Conservation (phyloP, 768 basidiomycete genomes). For the Amanita subjunquillea region DNA sequence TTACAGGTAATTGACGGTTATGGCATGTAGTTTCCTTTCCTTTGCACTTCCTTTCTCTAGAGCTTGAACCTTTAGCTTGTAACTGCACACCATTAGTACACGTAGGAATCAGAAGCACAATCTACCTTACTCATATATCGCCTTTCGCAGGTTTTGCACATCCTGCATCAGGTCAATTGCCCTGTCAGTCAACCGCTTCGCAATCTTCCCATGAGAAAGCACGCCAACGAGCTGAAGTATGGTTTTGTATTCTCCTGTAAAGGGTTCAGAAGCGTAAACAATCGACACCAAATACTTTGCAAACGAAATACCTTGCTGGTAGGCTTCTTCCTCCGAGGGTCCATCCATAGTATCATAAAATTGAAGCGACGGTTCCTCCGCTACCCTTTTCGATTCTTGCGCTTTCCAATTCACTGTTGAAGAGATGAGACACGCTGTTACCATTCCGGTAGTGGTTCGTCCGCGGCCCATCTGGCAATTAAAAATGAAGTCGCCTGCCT, state of each 20-base stretch:
- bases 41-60: slow-evolving; percentile 72
- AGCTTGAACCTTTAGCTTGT: slow-evolving; percentile 84
- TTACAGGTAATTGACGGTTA: slow-evolving; percentile 85
- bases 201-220: slow-evolving; percentile 83
- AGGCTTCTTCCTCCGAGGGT: slow-evolving; percentile 80
- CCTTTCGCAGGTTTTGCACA: slow-evolving; percentile 92
- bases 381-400: slow-evolving; percentile 26
- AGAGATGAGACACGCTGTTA: slow-evolving; percentile 79
- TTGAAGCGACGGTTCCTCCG: slow-evolving; percentile 24
- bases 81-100: slow-evolving; percentile 33
- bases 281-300: not conserved
- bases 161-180: slow-evolving; percentile 92
- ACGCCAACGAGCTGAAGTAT: slow-evolving; percentile 92
- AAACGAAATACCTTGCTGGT: slow-evolving; percentile 57
- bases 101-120: not conserved
- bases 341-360: slow-evolving; percentile 70
- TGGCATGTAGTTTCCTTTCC: slow-evolving; percentile 58
- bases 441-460: slow-evolving; percentile 94
- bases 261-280: not conserved
- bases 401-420: slow-evolving; percentile 54
- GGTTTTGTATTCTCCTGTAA: slow-evolving; percentile 91
- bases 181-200: slow-evolving; percentile 82
- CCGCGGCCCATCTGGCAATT: slow-evolving; percentile 97
- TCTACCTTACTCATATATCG: slow-evolving; percentile 78
- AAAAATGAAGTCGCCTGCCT: slow-evolving; percentile 76